Conservation (phyloP, 129 eudicot genomes). For the Flaveria sonorensis region DNA sequence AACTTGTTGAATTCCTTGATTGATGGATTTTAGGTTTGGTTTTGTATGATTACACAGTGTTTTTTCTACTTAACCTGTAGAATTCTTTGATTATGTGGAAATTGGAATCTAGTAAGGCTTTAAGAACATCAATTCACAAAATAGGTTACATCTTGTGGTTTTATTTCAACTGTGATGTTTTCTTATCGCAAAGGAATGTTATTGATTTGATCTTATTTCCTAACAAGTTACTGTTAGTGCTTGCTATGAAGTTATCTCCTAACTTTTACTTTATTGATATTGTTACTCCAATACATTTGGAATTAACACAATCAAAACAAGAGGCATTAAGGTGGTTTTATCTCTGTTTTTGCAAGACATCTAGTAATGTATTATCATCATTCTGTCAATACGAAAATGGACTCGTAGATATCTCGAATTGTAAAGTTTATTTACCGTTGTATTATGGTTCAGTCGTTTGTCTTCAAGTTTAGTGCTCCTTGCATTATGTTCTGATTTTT, state of each 20-base stretch:
- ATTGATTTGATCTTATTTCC: too few species aligned
- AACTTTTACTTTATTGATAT: neutral
- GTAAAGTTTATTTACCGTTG: too few species aligned
- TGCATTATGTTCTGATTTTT: neutral
- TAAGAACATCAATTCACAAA: neutral
- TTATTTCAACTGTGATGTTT: neutral
- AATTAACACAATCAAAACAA: constrained; percentile 6
- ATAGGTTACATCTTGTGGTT: neutral
- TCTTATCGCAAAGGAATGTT: constrained; percentile 2
- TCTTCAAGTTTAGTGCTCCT: neutral
- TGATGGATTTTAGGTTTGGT: constrained; percentile 26
- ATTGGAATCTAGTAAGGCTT: too few species aligned
- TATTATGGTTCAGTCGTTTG: neutral
- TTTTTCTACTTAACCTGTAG: neutral
- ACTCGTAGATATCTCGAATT: constrained; percentile 5
- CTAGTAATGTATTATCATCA: neutral
- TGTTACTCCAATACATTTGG: neutral
- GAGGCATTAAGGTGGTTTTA: neutral
- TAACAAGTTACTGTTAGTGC: constrained; percentile 6
- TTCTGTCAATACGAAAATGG: constrained; percentile 2
- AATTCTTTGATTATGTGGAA: too few species aligned
- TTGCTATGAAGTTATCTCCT: constrained; percentile 1
- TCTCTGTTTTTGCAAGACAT: constrained; percentile 3
- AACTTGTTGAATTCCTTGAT: neutral
- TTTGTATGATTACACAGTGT: neutral